Conservation (phyloP, 768 basidiomycete genomes). For the Auricularia heimuer region DNA sequence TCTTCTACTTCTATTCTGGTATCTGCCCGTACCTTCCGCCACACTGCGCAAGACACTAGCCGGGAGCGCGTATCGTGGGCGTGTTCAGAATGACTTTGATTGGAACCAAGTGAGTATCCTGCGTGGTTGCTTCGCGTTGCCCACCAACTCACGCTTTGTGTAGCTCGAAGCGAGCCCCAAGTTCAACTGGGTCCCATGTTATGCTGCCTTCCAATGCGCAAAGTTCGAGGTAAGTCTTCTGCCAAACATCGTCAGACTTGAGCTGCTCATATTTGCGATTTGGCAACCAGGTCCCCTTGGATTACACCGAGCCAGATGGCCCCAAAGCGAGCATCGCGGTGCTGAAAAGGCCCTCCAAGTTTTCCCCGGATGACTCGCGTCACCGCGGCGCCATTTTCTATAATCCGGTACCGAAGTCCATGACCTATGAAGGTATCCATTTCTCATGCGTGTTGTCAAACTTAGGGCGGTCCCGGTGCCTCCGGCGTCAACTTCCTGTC, state of each 20-base stretch:
- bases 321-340: slow-evolving; percentile 32
- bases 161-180: slow-evolving; percentile 14
- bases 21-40: too few relatives aligned
- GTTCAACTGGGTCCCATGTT: slow-evolving; percentile 21
- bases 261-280: not conserved
- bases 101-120: not conserved
- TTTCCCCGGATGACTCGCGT: slow-evolving; percentile 17
- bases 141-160: not conserved
- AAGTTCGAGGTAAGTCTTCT: slow-evolving; percentile 18
- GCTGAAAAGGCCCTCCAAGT: slow-evolving; percentile 28
- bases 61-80: too few relatives aligned
- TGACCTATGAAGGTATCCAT: not conserved
- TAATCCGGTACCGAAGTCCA: slow-evolving; percentile 23
- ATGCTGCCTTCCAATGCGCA: slow-evolving; percentile 21
- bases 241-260: too few relatives aligned
- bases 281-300: slow-evolving; percentile 31
- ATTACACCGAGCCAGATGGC: slow-evolving; percentile 32
- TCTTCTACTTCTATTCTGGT: not conserved
- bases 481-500: slow-evolving; percentile 28
- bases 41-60: too few relatives aligned
- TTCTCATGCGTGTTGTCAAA: not conserved
- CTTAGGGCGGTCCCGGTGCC: slow-evolving; percentile 35
- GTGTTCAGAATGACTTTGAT: not conserved
- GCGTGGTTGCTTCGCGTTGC: not conserved
- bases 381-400: slow-evolving; percentile 37